Percentiles rank a stretch among this genome's conserved stretches.
Evolutionary conservation across 495 filamentous ascomycete genomes (phyloP).

Genomic region (Aspergillus nanangensis): DNA sequence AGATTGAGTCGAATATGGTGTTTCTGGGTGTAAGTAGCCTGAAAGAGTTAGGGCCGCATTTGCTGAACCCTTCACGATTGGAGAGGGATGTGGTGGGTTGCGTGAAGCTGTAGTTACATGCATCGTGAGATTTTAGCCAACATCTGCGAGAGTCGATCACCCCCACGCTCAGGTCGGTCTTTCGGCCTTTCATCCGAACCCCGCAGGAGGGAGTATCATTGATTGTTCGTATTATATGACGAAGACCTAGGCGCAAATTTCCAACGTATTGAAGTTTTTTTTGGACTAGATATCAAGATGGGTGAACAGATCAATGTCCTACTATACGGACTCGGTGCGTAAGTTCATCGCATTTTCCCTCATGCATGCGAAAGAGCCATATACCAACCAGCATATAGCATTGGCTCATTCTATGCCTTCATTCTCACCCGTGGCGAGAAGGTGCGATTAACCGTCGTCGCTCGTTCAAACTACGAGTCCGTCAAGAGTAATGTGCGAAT

Average conservation of each 20-base stretch:
- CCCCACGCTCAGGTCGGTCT: conserved; percentile 1
- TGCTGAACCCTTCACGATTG: conserved; percentile 32
- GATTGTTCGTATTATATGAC: too few species aligned
- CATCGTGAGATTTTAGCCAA: neutral
- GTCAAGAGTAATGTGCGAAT: conserved; percentile 33
- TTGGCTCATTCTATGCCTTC: conserved; percentile 46
- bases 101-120: conserved; percentile 27
- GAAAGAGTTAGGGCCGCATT: conserved; percentile 22
- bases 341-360: too few species aligned
- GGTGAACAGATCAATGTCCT: conserved; percentile 29
- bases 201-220: conserved; percentile 8
- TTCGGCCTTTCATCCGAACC: conserved; percentile 6
- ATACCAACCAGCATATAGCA: conserved; percentile 15
- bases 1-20: conserved; percentile 38
- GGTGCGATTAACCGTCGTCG: conserved; percentile 46
- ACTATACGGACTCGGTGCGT: conserved; percentile 36
- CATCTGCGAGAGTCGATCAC: too few species aligned
- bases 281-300: too few species aligned
- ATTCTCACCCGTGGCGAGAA: conserved; percentile 35
- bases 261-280: too few species aligned
- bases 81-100: conserved; percentile 31
- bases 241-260: too few species aligned
- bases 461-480: conserved; percentile 48
- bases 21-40: conserved; percentile 27
- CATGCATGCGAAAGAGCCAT: too few species aligned